Evolutionary conservation across 306 rosid species (phyloP), one percentile per base, ranked within the genome.

Genomic region (Malus asiatica): DNA sequence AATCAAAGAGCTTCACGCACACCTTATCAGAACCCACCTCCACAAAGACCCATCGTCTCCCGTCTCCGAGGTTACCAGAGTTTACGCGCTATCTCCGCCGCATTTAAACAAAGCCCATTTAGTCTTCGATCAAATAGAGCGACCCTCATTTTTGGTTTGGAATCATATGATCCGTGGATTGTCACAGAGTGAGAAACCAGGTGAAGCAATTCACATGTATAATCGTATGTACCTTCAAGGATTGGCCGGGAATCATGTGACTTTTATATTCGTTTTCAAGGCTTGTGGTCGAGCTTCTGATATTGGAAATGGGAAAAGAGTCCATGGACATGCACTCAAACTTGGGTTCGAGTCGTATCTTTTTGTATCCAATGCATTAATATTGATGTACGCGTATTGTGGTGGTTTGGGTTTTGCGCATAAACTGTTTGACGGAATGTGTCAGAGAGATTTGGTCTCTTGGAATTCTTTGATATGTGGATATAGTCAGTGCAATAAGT

Each of bases 381-480:
- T 91, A 52, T 82, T 80, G 3, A 72, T 86, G 88, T 94, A 90
- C 52, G 83, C 76, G 0, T 9, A 74, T 19, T 85, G 80, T 52
- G 84, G 93, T 29, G 81, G 82, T 68, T 13, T 90, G 84, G 86
- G 29, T 46, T 16, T 70, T 48, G 96, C 96, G 2, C 73, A 62
- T 40, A 86, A 81, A 81, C 74, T 87, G 84, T 91, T 94, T 73
- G 97, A 90, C 74, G 87, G 70, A 90, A 91, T 91, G 93, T 52
- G 27, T 10, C 85, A 86, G 2, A 86, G 89, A 80, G 97, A 91
- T 81, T 84, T 92, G 79, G 93, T 94, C 45, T 94, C 98, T 52
- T 94, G 96, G 98, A 94, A 91, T 73, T 91, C 97, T 23, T 68
- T 91, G 84, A 84, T 94, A 55, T 92, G 93, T 82, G 97, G 90